A percentile compares a stretch with the other conserved stretches of the same genome.
Evolutionary conservation across 371 early-diverging fungal genomes (phyloP).

Genomic region (Syncephalastrum contaminatum): DNA sequence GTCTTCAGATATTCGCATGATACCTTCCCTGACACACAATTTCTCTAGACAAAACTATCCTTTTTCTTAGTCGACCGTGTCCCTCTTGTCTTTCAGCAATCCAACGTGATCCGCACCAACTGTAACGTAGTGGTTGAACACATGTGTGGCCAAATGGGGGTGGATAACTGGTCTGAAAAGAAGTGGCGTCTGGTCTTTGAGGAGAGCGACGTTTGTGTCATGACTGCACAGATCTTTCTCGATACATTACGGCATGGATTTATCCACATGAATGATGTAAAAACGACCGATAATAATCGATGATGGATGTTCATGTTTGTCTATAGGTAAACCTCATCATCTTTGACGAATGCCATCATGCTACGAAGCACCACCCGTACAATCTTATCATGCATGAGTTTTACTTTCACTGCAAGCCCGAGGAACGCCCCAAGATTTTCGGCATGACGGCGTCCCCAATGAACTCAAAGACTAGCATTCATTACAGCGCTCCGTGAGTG

Average conservation of each 20-base stretch:
- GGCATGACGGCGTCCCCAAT: conserved; percentile 95
- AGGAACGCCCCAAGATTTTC: conserved; percentile 76
- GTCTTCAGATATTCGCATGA: not conserved
- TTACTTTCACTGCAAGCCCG: conserved; percentile 51
- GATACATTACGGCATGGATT: conserved; percentile 73
- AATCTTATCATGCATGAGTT: conserved; percentile 84
- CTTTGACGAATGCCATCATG: conserved; percentile 95
- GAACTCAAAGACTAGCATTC: conserved; percentile 44
- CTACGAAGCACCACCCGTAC: conserved; percentile 80
- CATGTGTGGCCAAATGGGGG: conserved; percentile 69
- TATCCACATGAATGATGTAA: conserved; percentile 61
- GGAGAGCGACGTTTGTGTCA: conserved; percentile 73
- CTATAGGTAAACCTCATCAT: conserved; percentile 73
- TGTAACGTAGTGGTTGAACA: conserved; percentile 57
- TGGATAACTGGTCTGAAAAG: conserved; percentile 59
- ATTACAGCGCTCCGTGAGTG: conserved; percentile 43
- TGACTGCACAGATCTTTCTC: conserved; percentile 86
- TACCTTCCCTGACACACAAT: not conserved
- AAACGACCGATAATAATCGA: not conserved
- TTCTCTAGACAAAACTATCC: conserved; percentile 46
- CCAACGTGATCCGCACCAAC: conserved; percentile 65
- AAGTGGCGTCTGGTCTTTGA: conserved; percentile 61
- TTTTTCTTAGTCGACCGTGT: conserved; percentile 90
- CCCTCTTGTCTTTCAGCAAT: conserved; percentile 85
- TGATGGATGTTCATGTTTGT: not conserved